phyloP scores from a whole-genome alignment of 169 alveolate species.

The Babesia ovata region DNA sequence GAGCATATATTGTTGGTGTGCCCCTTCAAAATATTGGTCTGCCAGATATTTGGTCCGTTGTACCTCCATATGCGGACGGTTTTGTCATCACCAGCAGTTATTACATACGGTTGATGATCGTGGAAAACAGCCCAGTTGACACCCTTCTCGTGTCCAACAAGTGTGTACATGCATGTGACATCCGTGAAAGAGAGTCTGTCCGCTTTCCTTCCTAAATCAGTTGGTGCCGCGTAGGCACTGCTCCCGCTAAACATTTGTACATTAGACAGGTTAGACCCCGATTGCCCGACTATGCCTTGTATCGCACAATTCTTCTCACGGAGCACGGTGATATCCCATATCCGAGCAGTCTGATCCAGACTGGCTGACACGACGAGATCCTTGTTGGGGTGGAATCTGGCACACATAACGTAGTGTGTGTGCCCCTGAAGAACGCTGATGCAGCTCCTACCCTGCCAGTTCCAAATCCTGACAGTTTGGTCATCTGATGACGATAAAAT shows the following conservation, averaged over 20 bases:
- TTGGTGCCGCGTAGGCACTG: conserved; percentile 21
- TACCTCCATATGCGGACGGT: conserved; percentile 93
- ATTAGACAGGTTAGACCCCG: conserved; percentile 13
- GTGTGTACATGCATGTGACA: conserved; percentile 81
- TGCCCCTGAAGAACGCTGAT: conserved; percentile 92
- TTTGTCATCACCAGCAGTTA: conserved; percentile 94
- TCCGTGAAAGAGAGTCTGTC: conserved; percentile 25
- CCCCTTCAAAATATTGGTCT: conserved; percentile 91
- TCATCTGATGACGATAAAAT: conserved; percentile 94
- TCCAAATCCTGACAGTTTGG: conserved; percentile 95
- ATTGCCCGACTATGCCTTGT: conserved; percentile 10
- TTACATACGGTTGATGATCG: conserved; percentile 85
- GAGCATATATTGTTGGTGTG: conserved; percentile 94
- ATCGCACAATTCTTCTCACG: conserved; percentile 88
- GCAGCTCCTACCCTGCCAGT: conserved; percentile 92
- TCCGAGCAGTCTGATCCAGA: conserved; percentile 92
- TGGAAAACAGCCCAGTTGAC: conserved; percentile 96
- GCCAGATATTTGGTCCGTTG: conserved; percentile 90
- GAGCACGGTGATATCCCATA: conserved; percentile 93
- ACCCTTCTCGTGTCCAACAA: conserved; percentile 96
- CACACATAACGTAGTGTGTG: conserved; percentile 96
- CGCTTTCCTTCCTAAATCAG: conserved; percentile 70
- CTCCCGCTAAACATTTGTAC: conserved; percentile 71
- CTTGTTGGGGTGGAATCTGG: conserved; percentile 92
- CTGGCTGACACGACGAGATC: conserved; percentile 91